These are phyloP conservation scores for Exsudoporus floridanus DNA, from an alignment of 1,284 basidiomycete genomes.

Conservation along the genomic window DNA sequence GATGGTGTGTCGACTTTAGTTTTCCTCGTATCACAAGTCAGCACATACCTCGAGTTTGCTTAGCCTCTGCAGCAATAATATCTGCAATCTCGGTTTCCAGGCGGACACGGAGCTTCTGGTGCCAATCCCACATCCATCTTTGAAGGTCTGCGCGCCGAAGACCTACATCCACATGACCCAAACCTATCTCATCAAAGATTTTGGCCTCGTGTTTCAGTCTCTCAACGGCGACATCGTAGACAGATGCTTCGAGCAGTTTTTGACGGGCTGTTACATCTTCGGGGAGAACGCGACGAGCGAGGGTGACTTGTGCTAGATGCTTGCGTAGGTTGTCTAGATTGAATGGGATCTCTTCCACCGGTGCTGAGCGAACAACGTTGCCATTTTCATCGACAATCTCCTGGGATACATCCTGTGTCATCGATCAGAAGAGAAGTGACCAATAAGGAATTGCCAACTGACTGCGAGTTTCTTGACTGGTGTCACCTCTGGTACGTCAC, in stretches of 20 bases:
- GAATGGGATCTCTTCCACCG: conserved; percentile 58
- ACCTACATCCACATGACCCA: conserved; percentile 47
- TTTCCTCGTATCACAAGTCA: neutral
- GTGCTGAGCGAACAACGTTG: conserved; percentile 14
- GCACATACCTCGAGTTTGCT: conserved; percentile 21
- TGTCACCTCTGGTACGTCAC: conserved; percentile 55
- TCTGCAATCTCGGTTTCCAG: conserved; percentile 57
- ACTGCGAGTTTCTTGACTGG: conserved; percentile 45
- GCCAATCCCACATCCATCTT: conserved; percentile 88
- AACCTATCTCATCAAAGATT: conserved; percentile 56
- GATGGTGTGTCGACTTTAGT: neutral
- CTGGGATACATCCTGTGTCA: conserved; percentile 15
- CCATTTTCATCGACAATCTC: conserved; percentile 28
- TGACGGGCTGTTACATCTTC: conserved; percentile 75
- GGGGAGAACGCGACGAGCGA: conserved; percentile 62
- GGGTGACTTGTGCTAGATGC: conserved; percentile 61
- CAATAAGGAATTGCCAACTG: conserved; percentile 1
- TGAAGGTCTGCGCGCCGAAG: conserved; percentile 62
- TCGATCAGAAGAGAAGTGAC: neutral
- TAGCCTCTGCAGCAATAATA: conserved; percentile 45
- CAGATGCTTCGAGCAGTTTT: conserved; percentile 79
- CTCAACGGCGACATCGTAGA: conserved; percentile 78
- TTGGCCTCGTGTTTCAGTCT: conserved; percentile 69
- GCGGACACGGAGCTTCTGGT: conserved; percentile 57
- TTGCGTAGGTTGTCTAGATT: conserved; percentile 68